Percentiles rank a stretch among this genome's conserved stretches.
These are phyloP conservation scores for Trichoderma guizhouense DNA, from an alignment of 2,329 filamentous ascomycete species.

Conservation along the genomic window DNA sequence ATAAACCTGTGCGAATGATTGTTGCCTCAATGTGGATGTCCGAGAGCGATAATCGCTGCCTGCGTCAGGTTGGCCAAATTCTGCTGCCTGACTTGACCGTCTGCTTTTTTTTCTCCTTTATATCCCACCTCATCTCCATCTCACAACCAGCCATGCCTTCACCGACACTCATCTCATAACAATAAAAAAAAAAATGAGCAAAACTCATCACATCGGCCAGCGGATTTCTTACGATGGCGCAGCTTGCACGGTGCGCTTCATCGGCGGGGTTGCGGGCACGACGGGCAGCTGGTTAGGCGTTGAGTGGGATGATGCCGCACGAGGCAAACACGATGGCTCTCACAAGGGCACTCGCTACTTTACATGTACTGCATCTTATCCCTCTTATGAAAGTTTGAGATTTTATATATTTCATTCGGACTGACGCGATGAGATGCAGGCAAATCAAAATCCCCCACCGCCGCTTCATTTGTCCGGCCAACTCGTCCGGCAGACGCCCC, in stretches of 20 bases:
- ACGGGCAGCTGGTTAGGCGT: slow-evolving; percentile 84
- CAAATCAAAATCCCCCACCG: slow-evolving; percentile 62
- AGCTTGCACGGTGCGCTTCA: slow-evolving; percentile 80
- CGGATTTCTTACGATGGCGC: slow-evolving; percentile 75
- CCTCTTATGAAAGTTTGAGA: not conserved
- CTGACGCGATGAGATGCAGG: slow-evolving; percentile 33
- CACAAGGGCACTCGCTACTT: slow-evolving; percentile 81
- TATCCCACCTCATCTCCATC: not conserved
- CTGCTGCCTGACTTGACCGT: slow-evolving; percentile 22
- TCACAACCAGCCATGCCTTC: not conserved
- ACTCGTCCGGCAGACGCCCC: slow-evolving; percentile 65
- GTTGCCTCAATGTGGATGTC: not conserved
- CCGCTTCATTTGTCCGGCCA: slow-evolving; percentile 84
- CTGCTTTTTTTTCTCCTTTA: not conserved
- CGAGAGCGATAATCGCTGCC: not conserved
- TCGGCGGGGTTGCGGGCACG: slow-evolving; percentile 73
- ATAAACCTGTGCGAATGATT: not conserved
- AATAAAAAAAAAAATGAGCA: slow-evolving; percentile 34
- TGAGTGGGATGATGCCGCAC: slow-evolving; percentile 86
- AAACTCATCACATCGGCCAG: slow-evolving; percentile 57
- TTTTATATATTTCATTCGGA: not conserved
- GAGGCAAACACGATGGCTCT: slow-evolving; percentile 88
- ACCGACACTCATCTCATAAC: not conserved
- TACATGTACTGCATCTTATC: slow-evolving; percentile 53
- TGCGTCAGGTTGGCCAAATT: slow-evolving; percentile 16